phyloP scores from a whole-genome alignment of 192 early-diverging fungal genomes.

The Borealophlyctis nickersoniae region DNA sequence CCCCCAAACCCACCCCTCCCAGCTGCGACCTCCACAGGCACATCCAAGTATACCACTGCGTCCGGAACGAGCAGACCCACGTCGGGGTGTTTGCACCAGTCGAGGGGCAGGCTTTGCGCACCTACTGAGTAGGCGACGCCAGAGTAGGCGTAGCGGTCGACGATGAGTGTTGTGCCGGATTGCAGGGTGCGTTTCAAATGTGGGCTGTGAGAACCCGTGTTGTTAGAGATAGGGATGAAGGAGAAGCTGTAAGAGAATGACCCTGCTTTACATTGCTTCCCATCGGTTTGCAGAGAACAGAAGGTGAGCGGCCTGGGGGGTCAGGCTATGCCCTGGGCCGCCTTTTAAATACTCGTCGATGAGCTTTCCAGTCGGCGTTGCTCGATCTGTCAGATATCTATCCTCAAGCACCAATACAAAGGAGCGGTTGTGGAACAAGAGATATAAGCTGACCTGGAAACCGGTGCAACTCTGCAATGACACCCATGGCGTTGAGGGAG shows the following conservation, averaged over 20 bases:
- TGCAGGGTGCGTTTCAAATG: slow-evolving; percentile 58
- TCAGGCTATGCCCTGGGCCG: slow-evolving; percentile 59
- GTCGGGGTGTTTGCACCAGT: slow-evolving; percentile 90
- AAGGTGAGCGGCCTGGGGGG: slow-evolving; percentile 83
- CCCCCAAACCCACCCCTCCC: slow-evolving; percentile 83
- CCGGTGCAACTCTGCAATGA: slow-evolving; percentile 58
- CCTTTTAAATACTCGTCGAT: slow-evolving; percentile 82
- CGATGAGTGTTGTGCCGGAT: slow-evolving; percentile 71
- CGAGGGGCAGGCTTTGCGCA: slow-evolving; percentile 66
- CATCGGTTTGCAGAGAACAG: slow-evolving; percentile 96
- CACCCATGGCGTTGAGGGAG: slow-evolving; percentile 43
- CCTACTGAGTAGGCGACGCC: slow-evolving; percentile 90
- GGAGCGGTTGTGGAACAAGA: too few relatives aligned
- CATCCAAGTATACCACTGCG: slow-evolving; percentile 83
- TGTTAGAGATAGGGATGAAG: too few relatives aligned
- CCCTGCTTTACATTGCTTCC: slow-evolving; percentile 70
- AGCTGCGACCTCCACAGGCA: slow-evolving; percentile 71
- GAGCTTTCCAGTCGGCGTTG: slow-evolving; percentile 81
- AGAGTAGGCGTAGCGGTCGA: slow-evolving; percentile 95
- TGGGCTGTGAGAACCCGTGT: too few relatives aligned
- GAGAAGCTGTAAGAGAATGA: neutral
- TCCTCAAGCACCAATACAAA: neutral
- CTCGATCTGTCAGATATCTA: slow-evolving; percentile 60
- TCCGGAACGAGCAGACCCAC: slow-evolving; percentile 82
- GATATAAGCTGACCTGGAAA: slow-evolving; percentile 82